These are phyloP conservation scores for Adansonia rubrostipa DNA, from an alignment of 441 rosid genomes.

Conservation along the genomic window DNA sequence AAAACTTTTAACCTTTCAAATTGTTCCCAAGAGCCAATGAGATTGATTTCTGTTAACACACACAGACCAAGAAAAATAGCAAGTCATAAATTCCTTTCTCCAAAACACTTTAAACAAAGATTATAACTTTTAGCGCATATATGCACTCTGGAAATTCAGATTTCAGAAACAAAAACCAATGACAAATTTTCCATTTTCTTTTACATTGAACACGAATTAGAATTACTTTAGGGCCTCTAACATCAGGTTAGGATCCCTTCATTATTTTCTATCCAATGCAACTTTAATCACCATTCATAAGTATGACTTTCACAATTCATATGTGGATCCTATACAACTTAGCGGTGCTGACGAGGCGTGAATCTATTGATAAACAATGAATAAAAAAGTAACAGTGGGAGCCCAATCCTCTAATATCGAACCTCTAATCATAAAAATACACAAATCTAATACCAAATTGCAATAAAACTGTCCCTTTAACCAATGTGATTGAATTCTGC, in stretches of 20 bases:
- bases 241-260: background rate
- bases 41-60: constrained; percentile 20
- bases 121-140: background rate
- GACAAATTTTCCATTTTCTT: constrained; percentile 9
- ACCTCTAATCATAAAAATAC: background rate
- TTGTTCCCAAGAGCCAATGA: background rate
- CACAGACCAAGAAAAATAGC: background rate
- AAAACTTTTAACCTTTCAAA: background rate
- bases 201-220: background rate
- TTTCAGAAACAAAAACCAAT: background rate
- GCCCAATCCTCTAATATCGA: constrained; percentile 15
- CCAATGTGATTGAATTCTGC: constrained; percentile 7
- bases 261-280: background rate
- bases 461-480: background rate
- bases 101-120: constrained; percentile 4
- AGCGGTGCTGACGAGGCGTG: background rate
- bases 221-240: background rate
- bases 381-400: background rate
- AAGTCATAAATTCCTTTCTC: constrained; percentile 2
- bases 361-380: background rate
- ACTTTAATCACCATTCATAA: background rate
- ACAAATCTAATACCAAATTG: background rate
- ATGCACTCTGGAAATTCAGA: background rate
- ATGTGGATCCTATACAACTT: background rate
- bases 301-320: background rate